phyloP scores from a whole-genome alignment of 108 stramenopile species.

The Cyclotella baltica region DNA sequence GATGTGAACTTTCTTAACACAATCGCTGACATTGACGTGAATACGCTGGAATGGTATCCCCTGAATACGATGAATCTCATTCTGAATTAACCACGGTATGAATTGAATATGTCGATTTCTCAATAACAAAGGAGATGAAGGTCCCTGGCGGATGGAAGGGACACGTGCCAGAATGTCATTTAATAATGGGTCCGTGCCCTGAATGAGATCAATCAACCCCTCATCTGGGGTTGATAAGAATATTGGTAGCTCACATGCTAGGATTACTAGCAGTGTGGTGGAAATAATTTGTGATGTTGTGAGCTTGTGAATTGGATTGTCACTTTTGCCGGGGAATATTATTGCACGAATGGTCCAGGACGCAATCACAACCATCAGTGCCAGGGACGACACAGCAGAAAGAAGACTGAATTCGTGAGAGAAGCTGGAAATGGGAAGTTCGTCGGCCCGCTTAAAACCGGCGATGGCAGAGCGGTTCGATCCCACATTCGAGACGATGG shows the following conservation, averaged over 20 bases:
- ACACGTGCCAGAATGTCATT: constrained; percentile 39
- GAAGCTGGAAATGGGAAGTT: not conserved
- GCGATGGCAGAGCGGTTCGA: not conserved
- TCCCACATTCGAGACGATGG: not conserved
- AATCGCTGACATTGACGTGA: constrained; percentile 46
- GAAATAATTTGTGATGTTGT: constrained; percentile 1
- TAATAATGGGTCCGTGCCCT: constrained; percentile 40
- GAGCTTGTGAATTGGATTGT: not conserved
- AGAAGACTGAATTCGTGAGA: constrained; percentile 16
- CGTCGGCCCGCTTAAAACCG: not conserved
- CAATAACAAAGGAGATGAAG: constrained; percentile 45
- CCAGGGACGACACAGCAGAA: constrained; percentile 6
- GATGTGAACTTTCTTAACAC: constrained; percentile 37
- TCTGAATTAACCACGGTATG: constrained; percentile 61
- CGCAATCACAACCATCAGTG: not conserved
- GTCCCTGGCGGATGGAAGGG: constrained; percentile 46
- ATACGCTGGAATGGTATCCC: constrained; percentile 57
- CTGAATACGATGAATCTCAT: constrained; percentile 54
- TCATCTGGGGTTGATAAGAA: constrained; percentile 23
- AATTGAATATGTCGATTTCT: constrained; percentile 62
- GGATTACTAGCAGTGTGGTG: constrained; percentile 9
- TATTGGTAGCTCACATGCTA: constrained; percentile 12
- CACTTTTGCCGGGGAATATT: not conserved
- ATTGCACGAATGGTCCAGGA: not conserved
- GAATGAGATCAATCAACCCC: constrained; percentile 40